Percentiles rank a stretch among this genome's conserved stretches.
These are phyloP conservation scores for Eucalyptus sideroxylon DNA, from an alignment of 345 rosid species.

Conservation along the genomic window DNA sequence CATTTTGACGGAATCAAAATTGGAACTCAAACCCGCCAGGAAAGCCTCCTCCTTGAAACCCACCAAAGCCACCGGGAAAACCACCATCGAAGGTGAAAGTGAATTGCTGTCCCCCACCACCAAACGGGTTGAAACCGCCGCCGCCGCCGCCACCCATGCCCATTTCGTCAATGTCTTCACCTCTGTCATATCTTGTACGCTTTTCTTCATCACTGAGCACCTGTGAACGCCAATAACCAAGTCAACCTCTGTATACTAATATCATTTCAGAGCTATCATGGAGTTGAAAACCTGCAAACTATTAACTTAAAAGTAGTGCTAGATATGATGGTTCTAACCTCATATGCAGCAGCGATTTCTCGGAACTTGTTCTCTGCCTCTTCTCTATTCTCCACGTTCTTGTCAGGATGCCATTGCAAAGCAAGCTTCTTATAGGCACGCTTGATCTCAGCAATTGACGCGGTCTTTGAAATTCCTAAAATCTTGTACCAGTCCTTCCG, in stretches of 20 bases:
- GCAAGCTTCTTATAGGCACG: conserved; percentile 96
- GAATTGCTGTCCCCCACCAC: conserved; percentile 77
- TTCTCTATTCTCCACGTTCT: conserved; percentile 87
- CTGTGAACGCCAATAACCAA: conserved; percentile 10
- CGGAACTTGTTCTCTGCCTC: conserved; percentile 88
- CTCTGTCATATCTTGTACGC: conserved; percentile 78
- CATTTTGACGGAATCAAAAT: conserved; percentile 17
- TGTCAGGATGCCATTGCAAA: conserved; percentile 97
- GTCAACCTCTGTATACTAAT: neutral
- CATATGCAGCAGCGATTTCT: conserved; percentile 97
- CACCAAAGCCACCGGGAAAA: conserved; percentile 72
- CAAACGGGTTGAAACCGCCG: conserved; percentile 75
- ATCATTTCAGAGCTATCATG: neutral
- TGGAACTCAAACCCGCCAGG: conserved; percentile 53
- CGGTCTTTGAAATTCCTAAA: conserved; percentile 71
- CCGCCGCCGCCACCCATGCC: conserved; percentile 70
- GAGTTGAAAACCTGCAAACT: neutral
- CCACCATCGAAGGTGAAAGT: conserved; percentile 89
- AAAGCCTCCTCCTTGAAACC: conserved; percentile 52
- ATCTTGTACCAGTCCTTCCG: conserved; percentile 96
- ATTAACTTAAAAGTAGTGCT: neutral
- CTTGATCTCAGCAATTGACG: conserved; percentile 79
- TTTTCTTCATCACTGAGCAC: conserved; percentile 91
- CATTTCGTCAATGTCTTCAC: conserved; percentile 90
- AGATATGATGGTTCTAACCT: conserved; percentile 28